Evolutionary conservation across 192 early-diverging fungal species (phyloP).

Genomic region (Backusella westeae): DNA sequence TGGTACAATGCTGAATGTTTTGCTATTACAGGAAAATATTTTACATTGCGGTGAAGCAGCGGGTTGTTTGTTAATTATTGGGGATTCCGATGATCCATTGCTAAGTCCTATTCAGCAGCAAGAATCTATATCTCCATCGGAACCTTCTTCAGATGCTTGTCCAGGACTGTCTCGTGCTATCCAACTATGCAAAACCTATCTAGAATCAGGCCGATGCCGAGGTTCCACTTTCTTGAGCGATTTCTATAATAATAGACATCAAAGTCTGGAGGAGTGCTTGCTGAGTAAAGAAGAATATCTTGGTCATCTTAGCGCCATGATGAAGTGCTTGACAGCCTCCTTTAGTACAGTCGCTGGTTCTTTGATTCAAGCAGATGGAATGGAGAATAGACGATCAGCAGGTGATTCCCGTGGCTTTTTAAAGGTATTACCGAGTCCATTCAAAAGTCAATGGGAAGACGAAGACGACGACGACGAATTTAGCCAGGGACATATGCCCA

Average conservation of each 20-base stretch:
- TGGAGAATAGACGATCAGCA: constrained; percentile 14
- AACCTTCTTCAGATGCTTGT: constrained; percentile 10
- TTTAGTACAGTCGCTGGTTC: not conserved
- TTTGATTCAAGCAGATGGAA: not conserved
- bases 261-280: constrained; percentile 34
- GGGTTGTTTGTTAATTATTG: constrained; percentile 33
- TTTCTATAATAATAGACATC: constrained; percentile 32
- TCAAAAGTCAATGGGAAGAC: not conserved
- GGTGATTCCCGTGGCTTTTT: constrained; percentile 20
- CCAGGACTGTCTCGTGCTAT: constrained; percentile 12
- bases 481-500: constrained; percentile 10
- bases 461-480: not conserved
- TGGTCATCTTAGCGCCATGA: constrained; percentile 46
- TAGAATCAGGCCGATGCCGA: constrained; percentile 12
- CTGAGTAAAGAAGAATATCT: constrained; percentile 44
- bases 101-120: not conserved
- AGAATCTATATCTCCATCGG: not conserved
- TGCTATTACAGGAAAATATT: constrained; percentile 39
- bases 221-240: constrained; percentile 39
- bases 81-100: constrained; percentile 15
- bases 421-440: constrained; percentile 19
- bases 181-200: constrained; percentile 23
- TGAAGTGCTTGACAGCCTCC: constrained; percentile 22
- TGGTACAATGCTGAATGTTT: constrained; percentile 25
- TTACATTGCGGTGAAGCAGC: constrained; percentile 35